phyloP scores from a whole-genome alignment of 306 rosid species.

The Medicago arabica region DNA sequence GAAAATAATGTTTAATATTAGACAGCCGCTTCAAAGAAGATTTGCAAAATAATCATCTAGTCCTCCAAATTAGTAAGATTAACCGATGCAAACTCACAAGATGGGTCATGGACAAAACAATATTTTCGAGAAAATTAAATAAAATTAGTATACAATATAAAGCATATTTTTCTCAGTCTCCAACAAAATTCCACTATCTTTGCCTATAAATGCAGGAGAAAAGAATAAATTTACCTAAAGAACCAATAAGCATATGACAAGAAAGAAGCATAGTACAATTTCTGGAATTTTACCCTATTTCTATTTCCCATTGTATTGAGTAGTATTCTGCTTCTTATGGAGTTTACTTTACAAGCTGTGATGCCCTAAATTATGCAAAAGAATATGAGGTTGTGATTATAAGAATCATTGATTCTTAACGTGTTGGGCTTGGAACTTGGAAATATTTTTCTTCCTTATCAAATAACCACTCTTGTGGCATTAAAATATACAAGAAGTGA shows the following conservation, averaged over 20 bases:
- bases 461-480: slow-evolving; percentile 37
- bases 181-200: slow-evolving; percentile 8
- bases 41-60: too few species aligned
- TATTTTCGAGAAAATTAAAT: background rate
- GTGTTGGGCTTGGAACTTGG: slow-evolving; percentile 20
- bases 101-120: background rate
- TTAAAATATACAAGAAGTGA: slow-evolving; percentile 44
- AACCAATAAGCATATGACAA: background rate
- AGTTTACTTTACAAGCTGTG: slow-evolving; percentile 49
- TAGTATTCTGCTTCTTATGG: slow-evolving; percentile 32
- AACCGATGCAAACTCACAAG: background rate
- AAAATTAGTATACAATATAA: background rate
- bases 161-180: background rate
- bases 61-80: too few species aligned
- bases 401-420: slow-evolving; percentile 32
- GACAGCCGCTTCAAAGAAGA: too few species aligned
- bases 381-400: slow-evolving; percentile 37
- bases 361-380: slow-evolving; percentile 48
- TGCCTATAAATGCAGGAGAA: background rate
- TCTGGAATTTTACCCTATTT: slow-evolving; percentile 14
- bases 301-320: slow-evolving; percentile 29
- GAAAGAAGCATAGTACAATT: background rate
- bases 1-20: too few species aligned
- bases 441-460: slow-evolving; percentile 41
- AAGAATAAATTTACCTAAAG: background rate